phyloP scores from a whole-genome alignment of 768 basidiomycete species.

The Boletellus ananas region DNA sequence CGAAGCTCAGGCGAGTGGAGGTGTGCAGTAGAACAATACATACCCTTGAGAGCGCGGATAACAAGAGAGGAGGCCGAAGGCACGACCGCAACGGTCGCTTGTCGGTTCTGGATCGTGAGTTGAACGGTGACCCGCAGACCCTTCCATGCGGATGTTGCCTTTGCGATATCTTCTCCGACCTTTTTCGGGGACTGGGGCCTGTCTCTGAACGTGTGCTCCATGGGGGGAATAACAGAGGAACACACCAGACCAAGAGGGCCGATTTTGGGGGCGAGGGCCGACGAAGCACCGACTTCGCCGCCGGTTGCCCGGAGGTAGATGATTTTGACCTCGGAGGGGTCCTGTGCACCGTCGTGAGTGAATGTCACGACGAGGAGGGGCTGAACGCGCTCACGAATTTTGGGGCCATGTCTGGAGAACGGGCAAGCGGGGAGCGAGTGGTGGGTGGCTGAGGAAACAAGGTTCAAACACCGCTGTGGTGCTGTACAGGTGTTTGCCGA shows the following conservation, averaged over 20 bases:
- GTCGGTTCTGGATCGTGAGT: slow-evolving; percentile 99
- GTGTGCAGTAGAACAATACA: slow-evolving; percentile 19
- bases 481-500: slow-evolving; percentile 50
- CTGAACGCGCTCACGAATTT: slow-evolving; percentile 55
- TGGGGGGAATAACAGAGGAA: slow-evolving; percentile 1
- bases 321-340: slow-evolving; percentile 98
- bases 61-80: slow-evolving; percentile 97
- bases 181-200: slow-evolving; percentile 90
- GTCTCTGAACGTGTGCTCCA: slow-evolving; percentile 11
- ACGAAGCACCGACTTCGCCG: slow-evolving; percentile 99
- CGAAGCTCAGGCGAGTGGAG: neutral
- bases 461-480: slow-evolving; percentile 50
- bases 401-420: slow-evolving; percentile 59
- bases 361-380: neutral
- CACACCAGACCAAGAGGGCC: slow-evolving; percentile 98
- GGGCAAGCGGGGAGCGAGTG: neutral
- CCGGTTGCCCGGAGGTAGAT: slow-evolving; percentile 98
- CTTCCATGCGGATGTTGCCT: slow-evolving; percentile 98
- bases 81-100: slow-evolving; percentile 94
- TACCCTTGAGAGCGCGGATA: slow-evolving; percentile 97
- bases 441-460: slow-evolving; percentile 38
- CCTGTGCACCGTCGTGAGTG: slow-evolving; percentile 44
- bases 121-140: slow-evolving; percentile 99
- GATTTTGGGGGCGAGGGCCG: slow-evolving; percentile 98
- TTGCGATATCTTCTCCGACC: slow-evolving; percentile 99